Evolutionary conservation across 441 rosid genomes (phyloP).

Genomic region (Brassica balearica): DNA sequence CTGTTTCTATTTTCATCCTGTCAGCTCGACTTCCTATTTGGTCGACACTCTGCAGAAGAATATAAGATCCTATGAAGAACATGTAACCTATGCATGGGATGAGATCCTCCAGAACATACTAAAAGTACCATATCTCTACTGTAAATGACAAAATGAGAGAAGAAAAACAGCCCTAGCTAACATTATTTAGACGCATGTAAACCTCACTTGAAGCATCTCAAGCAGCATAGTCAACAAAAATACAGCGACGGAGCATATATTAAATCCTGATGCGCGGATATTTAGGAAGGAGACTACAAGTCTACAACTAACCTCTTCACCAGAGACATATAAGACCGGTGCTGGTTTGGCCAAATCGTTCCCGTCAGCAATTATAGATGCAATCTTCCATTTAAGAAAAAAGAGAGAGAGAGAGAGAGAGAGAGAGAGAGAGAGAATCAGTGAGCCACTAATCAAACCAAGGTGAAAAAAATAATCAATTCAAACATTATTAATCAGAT

Average conservation of each 20-base stretch:
- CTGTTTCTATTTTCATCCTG: slow-evolving; percentile 68
- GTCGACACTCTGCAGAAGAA: slow-evolving; percentile 77
- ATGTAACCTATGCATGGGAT: slow-evolving; percentile 2
- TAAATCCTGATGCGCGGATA: slow-evolving; percentile 9
- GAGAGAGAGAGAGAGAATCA: slow-evolving; percentile 30
- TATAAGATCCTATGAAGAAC: slow-evolving; percentile 4
- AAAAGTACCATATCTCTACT: neutral
- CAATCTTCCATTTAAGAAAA: slow-evolving; percentile 62
- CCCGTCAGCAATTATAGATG: slow-evolving; percentile 74
- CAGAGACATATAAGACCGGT: slow-evolving; percentile 90
- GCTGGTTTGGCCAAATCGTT: slow-evolving; percentile 54
- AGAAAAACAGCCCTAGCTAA: slow-evolving; percentile 12
- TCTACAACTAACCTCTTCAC: slow-evolving; percentile 79
- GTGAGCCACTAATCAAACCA: neutral
- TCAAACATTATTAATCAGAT: neutral
- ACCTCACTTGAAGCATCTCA: slow-evolving; percentile 9
- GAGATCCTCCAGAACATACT: slow-evolving; percentile 18
- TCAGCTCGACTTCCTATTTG: slow-evolving; percentile 93
- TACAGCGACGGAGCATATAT: neutral
- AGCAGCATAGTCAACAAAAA: neutral
- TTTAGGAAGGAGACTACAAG: neutral
- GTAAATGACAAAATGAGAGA: slow-evolving; percentile 6
- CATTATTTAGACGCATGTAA: slow-evolving; percentile 20
- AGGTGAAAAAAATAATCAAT: neutral
- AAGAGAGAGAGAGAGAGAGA: slow-evolving; percentile 1